These are phyloP conservation scores for Xerocomellus amylosporus DNA, from an alignment of 768 basidiomycete genomes.

Conservation along the genomic window DNA sequence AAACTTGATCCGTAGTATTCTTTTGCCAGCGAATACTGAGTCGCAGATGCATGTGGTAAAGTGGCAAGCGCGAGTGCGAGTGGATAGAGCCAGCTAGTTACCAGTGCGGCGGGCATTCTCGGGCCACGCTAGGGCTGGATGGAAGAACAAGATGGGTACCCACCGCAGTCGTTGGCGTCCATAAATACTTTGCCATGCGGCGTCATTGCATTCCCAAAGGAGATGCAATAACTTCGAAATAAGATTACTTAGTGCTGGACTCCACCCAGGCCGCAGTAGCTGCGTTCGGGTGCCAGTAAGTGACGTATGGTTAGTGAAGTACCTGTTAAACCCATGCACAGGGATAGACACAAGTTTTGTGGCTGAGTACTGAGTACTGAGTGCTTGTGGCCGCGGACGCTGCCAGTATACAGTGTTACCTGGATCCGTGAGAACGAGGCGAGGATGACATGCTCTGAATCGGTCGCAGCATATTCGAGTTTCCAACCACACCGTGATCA, in stretches of 20 bases:
- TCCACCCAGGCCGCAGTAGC: not conserved
- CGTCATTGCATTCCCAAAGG: not conserved
- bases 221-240: not conserved
- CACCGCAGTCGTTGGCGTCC: not conserved
- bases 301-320: no score
- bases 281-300: not conserved
- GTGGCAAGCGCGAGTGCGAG: constrained; percentile 8
- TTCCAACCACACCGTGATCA: no score
- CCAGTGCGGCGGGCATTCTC: constrained; percentile 8
- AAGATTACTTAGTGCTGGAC: not conserved
- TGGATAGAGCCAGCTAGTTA: constrained; percentile 1
- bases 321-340: not conserved
- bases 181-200: constrained; percentile 11
- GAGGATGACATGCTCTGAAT: no score
- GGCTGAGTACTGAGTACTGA: not conserved
- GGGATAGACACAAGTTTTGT: not conserved
- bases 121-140: not conserved
- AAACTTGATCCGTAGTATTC: constrained; percentile 60
- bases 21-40: constrained; percentile 51
- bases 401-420: no score
- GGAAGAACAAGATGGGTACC: not conserved
- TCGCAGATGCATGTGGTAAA: constrained; percentile 19
- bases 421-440: no score
- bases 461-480: no score
- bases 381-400: not conserved